These are phyloP conservation scores for Solanum tacnaense DNA, from an alignment of 257 asterid genomes.

Conservation along the genomic window DNA sequence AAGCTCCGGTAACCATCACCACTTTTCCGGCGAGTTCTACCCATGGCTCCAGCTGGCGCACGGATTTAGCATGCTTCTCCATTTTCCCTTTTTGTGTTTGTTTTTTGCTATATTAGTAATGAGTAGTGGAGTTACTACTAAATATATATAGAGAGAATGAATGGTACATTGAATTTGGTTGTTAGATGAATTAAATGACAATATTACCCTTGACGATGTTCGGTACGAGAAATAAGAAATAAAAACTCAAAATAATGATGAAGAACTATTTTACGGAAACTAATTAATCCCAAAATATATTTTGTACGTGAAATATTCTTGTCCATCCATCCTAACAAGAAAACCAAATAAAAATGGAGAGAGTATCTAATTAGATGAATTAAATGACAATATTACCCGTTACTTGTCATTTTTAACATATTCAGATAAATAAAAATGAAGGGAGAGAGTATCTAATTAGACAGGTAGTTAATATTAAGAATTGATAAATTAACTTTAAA, in stretches of 20 bases:
- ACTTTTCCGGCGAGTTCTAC: constrained; percentile 32
- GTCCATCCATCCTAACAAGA: neutral
- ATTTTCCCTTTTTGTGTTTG: neutral
- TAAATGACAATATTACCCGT: too few relatives aligned
- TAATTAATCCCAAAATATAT: too few relatives aligned
- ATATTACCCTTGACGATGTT: neutral
- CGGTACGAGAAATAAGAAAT: too few relatives aligned
- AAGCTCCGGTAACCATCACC: constrained; percentile 80
- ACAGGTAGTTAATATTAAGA: too few relatives aligned
- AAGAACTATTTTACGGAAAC: too few relatives aligned
- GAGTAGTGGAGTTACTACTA: neutral
- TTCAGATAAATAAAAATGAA: too few relatives aligned
- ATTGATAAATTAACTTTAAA: too few relatives aligned
- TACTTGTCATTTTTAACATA: too few relatives aligned
- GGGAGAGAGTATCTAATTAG: neutral
- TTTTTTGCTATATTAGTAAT: neutral
- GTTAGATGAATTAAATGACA: neutral
- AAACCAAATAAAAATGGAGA: too few relatives aligned
- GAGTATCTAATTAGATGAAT: too few relatives aligned
- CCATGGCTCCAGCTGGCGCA: constrained; percentile 54
- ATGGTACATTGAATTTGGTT: neutral
- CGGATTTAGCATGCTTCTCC: constrained; percentile 1
- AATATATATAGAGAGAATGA: neutral
- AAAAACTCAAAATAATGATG: neutral
- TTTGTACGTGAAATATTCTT: neutral